Evolutionary conservation across 352 stramenopile species (phyloP).

Genomic region (Pythium volutum): DNA sequence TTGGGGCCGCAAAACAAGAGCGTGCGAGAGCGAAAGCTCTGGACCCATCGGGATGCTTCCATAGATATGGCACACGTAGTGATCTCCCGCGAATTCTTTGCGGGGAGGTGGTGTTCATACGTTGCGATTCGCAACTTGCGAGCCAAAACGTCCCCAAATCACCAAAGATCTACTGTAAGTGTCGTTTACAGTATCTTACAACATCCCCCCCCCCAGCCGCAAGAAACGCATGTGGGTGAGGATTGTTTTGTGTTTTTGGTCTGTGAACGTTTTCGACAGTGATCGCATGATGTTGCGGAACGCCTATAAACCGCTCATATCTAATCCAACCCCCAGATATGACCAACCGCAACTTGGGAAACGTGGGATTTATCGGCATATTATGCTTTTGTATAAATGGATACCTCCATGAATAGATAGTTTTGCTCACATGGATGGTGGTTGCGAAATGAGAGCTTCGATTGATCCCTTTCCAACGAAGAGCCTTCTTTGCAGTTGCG

Average conservation of each 20-base stretch:
- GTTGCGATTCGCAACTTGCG: too few relatives aligned
- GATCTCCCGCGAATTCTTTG: too few relatives aligned
- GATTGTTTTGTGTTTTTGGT: conserved; percentile 4
- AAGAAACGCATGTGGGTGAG: too few relatives aligned
- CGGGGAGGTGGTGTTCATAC: too few relatives aligned
- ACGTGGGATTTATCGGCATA: background rate
- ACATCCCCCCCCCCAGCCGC: too few relatives aligned
- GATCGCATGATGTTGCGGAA: conserved; percentile 5
- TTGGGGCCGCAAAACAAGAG: background rate
- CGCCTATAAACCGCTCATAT: background rate
- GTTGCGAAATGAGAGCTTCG: conserved; percentile 8
- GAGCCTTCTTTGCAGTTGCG: conserved; percentile 1
- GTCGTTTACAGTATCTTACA: too few relatives aligned
- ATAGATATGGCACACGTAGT: background rate
- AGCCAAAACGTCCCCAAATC: too few relatives aligned
- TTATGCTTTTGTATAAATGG: background rate
- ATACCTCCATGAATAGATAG: background rate
- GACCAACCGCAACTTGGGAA: background rate
- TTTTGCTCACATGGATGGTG: background rate
- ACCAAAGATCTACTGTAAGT: too few relatives aligned
- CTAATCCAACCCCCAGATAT: background rate
- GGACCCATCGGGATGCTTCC: background rate
- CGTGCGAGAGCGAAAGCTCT: background rate
- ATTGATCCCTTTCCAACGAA: background rate
- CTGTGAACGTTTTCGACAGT: conserved; percentile 9